These are phyloP conservation scores for Pseudocercospora vitis DNA, from an alignment of 2,329 filamentous ascomycete species.

Conservation along the genomic window DNA sequence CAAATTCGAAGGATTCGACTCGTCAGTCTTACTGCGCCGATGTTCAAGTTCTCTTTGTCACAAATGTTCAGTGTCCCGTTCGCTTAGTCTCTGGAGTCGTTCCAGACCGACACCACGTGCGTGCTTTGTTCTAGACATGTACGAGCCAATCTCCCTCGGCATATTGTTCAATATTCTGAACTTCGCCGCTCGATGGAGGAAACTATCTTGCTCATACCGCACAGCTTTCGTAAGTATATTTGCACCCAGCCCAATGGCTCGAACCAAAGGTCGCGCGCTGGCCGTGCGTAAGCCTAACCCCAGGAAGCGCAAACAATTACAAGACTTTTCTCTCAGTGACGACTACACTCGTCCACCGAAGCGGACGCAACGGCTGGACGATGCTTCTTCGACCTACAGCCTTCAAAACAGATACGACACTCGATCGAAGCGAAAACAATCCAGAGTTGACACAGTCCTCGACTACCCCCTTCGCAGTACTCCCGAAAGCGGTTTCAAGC, in stretches of 20 bases:
- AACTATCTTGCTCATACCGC: neutral
- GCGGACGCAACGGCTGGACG: neutral
- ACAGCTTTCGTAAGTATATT: neutral
- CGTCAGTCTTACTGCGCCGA: neutral
- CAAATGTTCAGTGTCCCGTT: neutral
- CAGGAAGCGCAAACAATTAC: neutral
- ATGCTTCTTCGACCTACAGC: neutral
- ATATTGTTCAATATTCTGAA: neutral
- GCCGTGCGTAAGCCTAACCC: neutral
- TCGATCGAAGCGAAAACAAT: no score
- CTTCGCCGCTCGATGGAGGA: neutral
- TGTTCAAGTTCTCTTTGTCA: neutral
- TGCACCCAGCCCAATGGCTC: neutral
- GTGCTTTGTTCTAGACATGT: conserved; percentile 1
- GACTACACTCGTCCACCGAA: neutral
- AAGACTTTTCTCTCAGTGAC: neutral
- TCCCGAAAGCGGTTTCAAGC: neutral
- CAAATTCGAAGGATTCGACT: neutral
- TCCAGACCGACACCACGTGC: neutral
- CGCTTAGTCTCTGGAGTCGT: neutral
- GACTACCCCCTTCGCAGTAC: no score
- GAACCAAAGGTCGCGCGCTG: neutral
- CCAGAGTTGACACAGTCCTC: no score
- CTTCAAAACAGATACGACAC: no score
- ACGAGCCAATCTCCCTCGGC: no score